Percentiles rank a stretch among this genome's conserved stretches.
Conservation (phyloP, 352 stramenopile species). For the Aphanomyces invadans region DNA sequence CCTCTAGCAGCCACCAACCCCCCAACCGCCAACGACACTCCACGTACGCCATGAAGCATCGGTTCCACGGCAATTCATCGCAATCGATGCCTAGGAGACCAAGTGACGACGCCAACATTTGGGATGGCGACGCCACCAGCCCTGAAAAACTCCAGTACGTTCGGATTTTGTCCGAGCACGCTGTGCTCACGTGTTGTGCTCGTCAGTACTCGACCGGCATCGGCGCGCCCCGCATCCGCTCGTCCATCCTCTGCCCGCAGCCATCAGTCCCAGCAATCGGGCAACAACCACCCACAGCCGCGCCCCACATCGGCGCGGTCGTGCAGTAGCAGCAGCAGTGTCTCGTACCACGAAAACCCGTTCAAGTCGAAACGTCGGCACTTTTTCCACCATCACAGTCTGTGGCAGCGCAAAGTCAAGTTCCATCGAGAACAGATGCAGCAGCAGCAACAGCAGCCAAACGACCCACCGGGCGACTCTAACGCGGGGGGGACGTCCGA, state of each 20-base stretch:
- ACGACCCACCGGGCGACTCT: background rate
- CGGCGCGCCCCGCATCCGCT: constrained; percentile 5
- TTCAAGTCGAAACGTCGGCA: constrained; percentile 10
- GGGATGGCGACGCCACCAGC: background rate
- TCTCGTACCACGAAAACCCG: background rate
- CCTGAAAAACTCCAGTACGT: background rate
- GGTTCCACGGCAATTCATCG: no score
- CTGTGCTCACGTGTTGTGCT: no score
- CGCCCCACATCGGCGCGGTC: background rate
- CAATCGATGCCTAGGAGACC: background rate
- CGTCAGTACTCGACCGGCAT: background rate
- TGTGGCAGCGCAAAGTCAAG: constrained; percentile 9
- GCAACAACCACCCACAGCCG: background rate
- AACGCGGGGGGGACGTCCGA: background rate
- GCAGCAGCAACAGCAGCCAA: background rate
- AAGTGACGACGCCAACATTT: background rate
- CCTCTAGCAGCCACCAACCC: background rate
- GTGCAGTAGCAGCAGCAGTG: constrained; percentile 12
- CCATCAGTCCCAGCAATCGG: background rate
- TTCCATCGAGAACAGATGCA: background rate
- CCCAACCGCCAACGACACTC: background rate
- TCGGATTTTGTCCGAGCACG: no score
- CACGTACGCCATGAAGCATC: background rate
- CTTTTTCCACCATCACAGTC: constrained; percentile 16
- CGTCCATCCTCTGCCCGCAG: background rate